Base-by-base conservation (phyloP, 208 protist species). In the Wallacemonas sp. region DNA sequence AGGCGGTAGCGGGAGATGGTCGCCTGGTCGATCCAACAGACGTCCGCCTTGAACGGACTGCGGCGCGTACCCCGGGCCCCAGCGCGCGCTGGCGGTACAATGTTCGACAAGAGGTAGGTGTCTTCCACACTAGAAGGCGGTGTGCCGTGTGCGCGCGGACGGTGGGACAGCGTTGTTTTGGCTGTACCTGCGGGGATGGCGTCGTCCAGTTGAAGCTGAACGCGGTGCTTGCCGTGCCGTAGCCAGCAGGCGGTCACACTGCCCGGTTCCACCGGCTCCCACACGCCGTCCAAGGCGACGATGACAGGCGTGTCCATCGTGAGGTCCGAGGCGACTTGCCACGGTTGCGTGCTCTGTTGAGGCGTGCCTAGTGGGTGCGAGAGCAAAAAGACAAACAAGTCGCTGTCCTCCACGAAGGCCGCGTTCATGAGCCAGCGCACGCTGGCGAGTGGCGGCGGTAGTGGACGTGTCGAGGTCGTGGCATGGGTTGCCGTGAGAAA, bases 321-420 rank as follows among this genome's bases (percentile, higher is more conserved):
- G n/a, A n/a, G n/a, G n/a, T n/a, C n/a, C n/a, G n/a, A n/a, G n/a
- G n/a, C 69, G 62, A 69, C 33, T 84, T 64, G 55, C 31, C 38
- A 38, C 41, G 25, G 7, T 18, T 54, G 61, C 8, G 57, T 33
- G 42, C 48, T n/a, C n/a, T n/a, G n/a, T n/a, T n/a, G n/a, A n/a
- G n/a, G n/a, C n/a, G n/a, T n/a, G n/a, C n/a, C n/a, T n/a, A 69
- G 61, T 16, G 75, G 76, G 11, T 66, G 48, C 29, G 38, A 57
- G 45, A 79, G 59, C 18, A 92, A 74, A 16, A 89, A 81, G n/a
- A 86, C 52, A 67, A 89, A 88, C 1, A 92, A 72, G 59, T 82
- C 80, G 1, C 82, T 84, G 52, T 92, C 82, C 31, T 92, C 80
- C 20, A 92, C 29, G 65, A 89, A 87, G 14, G 62, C 65, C 1